phyloP scores from a whole-genome alignment of 768 basidiomycete species.

The Holtermanniella nyarrowii region DNA sequence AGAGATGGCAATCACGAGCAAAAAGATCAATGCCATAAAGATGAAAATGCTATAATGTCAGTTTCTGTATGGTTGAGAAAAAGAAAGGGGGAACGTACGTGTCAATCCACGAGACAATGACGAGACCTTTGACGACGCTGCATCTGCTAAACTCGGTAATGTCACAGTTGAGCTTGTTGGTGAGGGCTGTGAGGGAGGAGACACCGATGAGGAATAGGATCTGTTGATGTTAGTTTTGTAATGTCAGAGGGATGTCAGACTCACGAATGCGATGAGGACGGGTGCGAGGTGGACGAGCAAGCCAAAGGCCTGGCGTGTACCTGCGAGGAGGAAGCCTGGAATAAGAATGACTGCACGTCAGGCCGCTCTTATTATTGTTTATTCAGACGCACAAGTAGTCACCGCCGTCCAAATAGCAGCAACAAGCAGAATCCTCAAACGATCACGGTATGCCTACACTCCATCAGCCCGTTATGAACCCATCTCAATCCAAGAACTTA shows the following conservation, averaged over 20 bases:
- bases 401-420: conserved; percentile 31
- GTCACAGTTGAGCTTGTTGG: conserved; percentile 34
- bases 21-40: conserved; percentile 30
- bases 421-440: conserved; percentile 38
- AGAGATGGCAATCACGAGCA: conserved; percentile 26
- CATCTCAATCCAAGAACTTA: background rate
- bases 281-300: conserved; percentile 35
- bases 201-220: conserved; percentile 40
- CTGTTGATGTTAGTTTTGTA: background rate
- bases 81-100: conserved; percentile 19
- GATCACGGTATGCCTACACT: conserved; percentile 27
- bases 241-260: background rate
- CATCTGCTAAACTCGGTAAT: conserved; percentile 28
- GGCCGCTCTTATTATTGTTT: background rate
- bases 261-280: conserved; percentile 36
- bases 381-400: conserved; percentile 25
- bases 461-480: background rate
- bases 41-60: conserved; percentile 32
- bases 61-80: background rate
- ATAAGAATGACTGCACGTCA: conserved; percentile 30
- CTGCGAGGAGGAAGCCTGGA: conserved; percentile 31
- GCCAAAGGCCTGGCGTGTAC: conserved; percentile 32
- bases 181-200: conserved; percentile 36
- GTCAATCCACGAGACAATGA: conserved; percentile 39
- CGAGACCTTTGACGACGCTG: conserved; percentile 39